Base-by-base conservation (phyloP, 2,329 filamentous ascomycete genomes). In the Venturia carpophila region DNA sequence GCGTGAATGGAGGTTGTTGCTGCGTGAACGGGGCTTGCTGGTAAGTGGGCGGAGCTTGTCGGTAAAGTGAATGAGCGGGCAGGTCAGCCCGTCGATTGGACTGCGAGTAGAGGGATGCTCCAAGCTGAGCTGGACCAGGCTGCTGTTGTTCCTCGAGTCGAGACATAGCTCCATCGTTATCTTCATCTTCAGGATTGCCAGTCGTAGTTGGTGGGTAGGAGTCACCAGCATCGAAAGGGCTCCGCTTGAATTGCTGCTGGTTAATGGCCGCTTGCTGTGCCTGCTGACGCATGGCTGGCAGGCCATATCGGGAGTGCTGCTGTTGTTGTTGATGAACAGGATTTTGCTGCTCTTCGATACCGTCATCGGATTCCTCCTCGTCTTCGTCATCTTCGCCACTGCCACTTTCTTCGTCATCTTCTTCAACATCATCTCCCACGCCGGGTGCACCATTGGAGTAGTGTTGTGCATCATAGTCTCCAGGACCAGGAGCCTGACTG, bases 351-450 rank as follows among this genome's bases (percentile, higher is more conserved):
- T 56, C 52, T 15, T 58, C 45, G 13, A 24, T 15, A 24, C 19
- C 19, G 45, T 58, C 66, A 39, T 45, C 52, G 17, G 30, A 64
- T 13, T 68, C 65, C 39, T 65, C 66, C 1, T 52, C 45, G 21
- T 67, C 63, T 9, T 64, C 65, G 11, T 68, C 65, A 27, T 66
- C 66, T 2, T 67, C 67, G 15, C 41, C 64, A 45, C 41, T 58
- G 39, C 45, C 21, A 62, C 2, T 55, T 39, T 47, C 55, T 43
- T 66, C 45, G 17, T 67, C 69, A 1, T 64, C 65, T 34, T 66
- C 37, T 7, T 66, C 65, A 60, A 63, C 63, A 42, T 67, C 66
- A 19, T 67, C 19, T 58, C 7, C 17, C 19, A 37, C 19, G 30
- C 17, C 52, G 17, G 52, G 27, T n/a, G 52, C 15, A n/a, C 52